A percentile compares a stretch with the other conserved stretches of the same genome.
phyloP scores from a whole-genome alignment of 163 green algal genomes.

The Trebouxia gelatinosa region DNA sequence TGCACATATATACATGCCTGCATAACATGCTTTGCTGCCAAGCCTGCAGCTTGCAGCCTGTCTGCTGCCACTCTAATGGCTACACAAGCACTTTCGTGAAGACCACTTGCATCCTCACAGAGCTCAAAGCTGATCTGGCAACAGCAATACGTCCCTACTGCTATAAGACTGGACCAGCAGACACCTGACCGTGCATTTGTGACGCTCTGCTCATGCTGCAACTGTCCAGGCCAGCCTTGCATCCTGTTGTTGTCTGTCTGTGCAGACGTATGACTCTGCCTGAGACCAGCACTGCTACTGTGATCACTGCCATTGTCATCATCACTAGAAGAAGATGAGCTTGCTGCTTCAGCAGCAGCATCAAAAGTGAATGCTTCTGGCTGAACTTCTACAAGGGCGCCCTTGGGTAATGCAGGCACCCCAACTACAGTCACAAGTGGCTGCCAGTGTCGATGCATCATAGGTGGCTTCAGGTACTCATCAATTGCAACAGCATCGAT shows the following conservation, averaged over 20 bases:
- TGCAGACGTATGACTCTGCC: too few species aligned
- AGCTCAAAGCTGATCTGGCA: too few species aligned
- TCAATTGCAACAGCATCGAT: slow-evolving; percentile 15
- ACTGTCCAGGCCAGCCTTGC: neutral
- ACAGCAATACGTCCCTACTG: neutral
- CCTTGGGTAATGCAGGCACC: slow-evolving; percentile 36
- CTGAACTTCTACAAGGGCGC: slow-evolving; percentile 61
- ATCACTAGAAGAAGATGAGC: neutral
- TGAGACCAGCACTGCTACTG: too few species aligned
- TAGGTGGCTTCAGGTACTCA: neutral
- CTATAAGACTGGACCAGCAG: neutral
- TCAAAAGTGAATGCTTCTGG: slow-evolving; percentile 36
- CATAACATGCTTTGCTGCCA: too few species aligned
- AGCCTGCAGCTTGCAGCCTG: too few species aligned
- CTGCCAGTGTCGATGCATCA: neutral
- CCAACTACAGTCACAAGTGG: neutral
- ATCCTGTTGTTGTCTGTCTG: neutral
- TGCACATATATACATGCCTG: too few species aligned
- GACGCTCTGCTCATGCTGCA: too few species aligned
- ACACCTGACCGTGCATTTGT: too few species aligned
- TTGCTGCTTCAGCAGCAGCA: neutral
- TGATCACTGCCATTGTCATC: neutral
- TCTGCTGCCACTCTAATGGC: too few species aligned
- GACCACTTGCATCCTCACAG: too few species aligned
- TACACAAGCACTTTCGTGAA: too few species aligned